Base-by-base conservation (phyloP, 2,329 filamentous ascomycete species). In the Falciphora oryzae region DNA sequence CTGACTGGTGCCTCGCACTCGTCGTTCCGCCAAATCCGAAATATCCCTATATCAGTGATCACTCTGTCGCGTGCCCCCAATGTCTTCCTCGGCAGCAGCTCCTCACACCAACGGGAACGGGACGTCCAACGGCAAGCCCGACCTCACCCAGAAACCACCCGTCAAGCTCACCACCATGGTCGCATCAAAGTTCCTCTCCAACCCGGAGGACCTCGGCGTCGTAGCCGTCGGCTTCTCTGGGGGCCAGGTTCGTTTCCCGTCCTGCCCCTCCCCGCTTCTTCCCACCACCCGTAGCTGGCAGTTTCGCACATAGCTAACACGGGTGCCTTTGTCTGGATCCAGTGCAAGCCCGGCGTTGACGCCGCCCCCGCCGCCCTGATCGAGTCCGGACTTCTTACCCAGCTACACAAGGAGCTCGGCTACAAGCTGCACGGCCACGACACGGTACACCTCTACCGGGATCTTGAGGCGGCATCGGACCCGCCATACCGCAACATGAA, bases 181-280 rank as follows among this genome's bases (percentile, higher is more conserved):
- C 69, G 75, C 79, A 69, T 83, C 82, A 75, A 93, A 90, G 74
- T 98, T 97, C 80, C 89, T 98, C 70, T 83, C 89, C 68, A 83
- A 89, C 73, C 85, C 88, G 38, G 84, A 91, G 73, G 89, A 98
- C 73, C 83, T 99, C 68, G 95, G 94, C 67, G 85, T 99, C 65
- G 92, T 98, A 53, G 93, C 94, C 62, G 95, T 98, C 53, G 94
- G 94, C 68, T 99, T 98, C 82, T 96, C 93, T 64, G 94, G 94
- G 69, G 95, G 95, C 65, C 95, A 97, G 87, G 93, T 95, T 87
- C 71, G 82, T 72, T 63, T 13, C 13, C 13, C 27, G 60, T 31
- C 44, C 29, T 35, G 11, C 10, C 27, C 4, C 27, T 25, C 57
- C 35, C 11, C 29, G 35, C n/a, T 14, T 10, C 32, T 25, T 22